phyloP scores from a whole-genome alignment of 1,284 basidiomycete species.

The Puccinia sorghi region DNA sequence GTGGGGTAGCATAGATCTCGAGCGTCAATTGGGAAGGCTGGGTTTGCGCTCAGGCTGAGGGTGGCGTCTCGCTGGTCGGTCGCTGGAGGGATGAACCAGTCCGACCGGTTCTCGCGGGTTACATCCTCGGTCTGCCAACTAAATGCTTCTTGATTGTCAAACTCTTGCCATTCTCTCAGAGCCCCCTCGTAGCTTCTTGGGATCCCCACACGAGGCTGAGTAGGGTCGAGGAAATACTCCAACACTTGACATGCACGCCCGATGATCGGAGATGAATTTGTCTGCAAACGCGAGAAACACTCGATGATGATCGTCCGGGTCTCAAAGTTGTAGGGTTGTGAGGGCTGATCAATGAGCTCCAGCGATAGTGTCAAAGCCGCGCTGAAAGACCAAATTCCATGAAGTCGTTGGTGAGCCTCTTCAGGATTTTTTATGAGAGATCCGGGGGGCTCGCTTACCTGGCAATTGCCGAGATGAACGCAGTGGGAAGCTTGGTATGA shows the following conservation, averaged over 20 bases:
- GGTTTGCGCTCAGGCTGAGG: constrained; percentile 1
- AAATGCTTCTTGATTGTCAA: neutral
- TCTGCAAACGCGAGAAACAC: constrained; percentile 36
- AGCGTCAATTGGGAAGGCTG: neutral
- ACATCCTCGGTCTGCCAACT: neutral
- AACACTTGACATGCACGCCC: constrained; percentile 36
- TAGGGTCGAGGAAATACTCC: constrained; percentile 39
- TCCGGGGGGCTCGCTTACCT: constrained; percentile 9
- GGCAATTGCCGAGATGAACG: constrained; percentile 48
- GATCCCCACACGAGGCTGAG: constrained; percentile 9
- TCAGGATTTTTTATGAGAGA: neutral
- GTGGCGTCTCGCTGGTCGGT: neutral
- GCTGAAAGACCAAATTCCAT: constrained; percentile 3
- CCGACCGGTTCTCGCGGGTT: neutral
- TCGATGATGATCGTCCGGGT: constrained; percentile 32
- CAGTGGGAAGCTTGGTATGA: constrained; percentile 42
- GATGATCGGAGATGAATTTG: constrained; percentile 43
- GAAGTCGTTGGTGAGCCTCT: neutral
- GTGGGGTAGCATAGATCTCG: neutral
- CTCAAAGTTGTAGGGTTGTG: constrained; percentile 9
- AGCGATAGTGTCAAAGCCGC: constrained; percentile 44
- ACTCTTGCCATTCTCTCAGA: constrained; percentile 22
- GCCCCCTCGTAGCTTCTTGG: neutral
- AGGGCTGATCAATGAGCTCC: constrained; percentile 31
- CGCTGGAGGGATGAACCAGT: neutral